These are phyloP conservation scores for Penicillium paneum DNA, from an alignment of 2,329 filamentous ascomycete genomes.

Conservation along the genomic window DNA sequence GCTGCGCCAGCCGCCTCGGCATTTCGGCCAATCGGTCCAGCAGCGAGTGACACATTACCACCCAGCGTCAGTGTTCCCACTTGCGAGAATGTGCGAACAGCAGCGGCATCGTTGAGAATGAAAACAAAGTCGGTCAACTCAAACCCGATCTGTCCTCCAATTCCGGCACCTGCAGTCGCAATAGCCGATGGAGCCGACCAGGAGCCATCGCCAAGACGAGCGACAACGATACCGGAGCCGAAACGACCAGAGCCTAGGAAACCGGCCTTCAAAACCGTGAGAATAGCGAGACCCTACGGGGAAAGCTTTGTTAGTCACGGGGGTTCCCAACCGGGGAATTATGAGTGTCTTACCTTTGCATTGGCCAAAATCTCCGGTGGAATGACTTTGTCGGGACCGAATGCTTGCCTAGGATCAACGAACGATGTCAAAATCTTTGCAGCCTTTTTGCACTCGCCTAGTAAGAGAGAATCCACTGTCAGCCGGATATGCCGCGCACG, in stretches of 20 bases:
- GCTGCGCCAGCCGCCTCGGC: slow-evolving; percentile 94
- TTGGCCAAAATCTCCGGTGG: slow-evolving; percentile 83
- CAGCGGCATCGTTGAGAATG: slow-evolving; percentile 86
- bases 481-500: slow-evolving; percentile 24
- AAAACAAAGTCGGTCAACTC: slow-evolving; percentile 75
- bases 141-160: slow-evolving; percentile 52
- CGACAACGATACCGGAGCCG: slow-evolving; percentile 50
- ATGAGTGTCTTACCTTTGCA: slow-evolving; percentile 68
- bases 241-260: slow-evolving; percentile 51
- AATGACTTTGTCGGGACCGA: slow-evolving; percentile 96
- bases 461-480: slow-evolving; percentile 30
- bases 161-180: slow-evolving; percentile 48
- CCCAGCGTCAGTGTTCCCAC: slow-evolving; percentile 87
- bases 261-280: slow-evolving; percentile 51
- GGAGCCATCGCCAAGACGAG: slow-evolving; percentile 47
- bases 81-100: slow-evolving; percentile 92
- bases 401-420: slow-evolving; percentile 86
- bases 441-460: slow-evolving; percentile 97
- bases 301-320: slow-evolving; percentile 8
- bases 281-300: slow-evolving; percentile 47
- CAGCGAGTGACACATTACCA: slow-evolving; percentile 93
- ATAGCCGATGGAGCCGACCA: slow-evolving; percentile 53
- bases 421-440: slow-evolving; percentile 94
- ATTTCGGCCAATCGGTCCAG: slow-evolving; percentile 88
- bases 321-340: slow-evolving; percentile 5